phyloP scores from a whole-genome alignment of 202 grass and related monocot species.

The Saccharum hybrid region DNA sequence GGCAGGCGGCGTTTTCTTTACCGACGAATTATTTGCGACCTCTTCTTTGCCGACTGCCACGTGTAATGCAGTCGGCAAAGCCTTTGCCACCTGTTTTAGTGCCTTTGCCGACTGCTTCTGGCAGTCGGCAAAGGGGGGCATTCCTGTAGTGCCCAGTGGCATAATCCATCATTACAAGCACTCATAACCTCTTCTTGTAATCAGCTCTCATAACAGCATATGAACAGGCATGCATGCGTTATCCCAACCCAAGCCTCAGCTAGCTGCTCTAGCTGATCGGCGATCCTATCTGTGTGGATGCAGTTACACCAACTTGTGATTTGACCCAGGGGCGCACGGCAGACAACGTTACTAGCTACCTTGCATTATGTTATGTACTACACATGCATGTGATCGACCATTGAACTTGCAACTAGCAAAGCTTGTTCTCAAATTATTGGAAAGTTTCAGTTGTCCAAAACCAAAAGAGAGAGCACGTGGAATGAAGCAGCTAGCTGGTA shows the following conservation, averaged over 20 bases:
- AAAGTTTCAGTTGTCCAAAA: slow-evolving; percentile 25
- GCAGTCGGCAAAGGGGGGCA: too few species aligned
- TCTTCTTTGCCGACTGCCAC: too few species aligned
- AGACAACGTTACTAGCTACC: background rate
- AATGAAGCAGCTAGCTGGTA: background rate
- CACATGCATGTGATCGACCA: slow-evolving; percentile 4
- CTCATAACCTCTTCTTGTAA: background rate
- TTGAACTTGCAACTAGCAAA: slow-evolving; percentile 18
- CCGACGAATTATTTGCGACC: too few species aligned
- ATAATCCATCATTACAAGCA: slow-evolving; percentile 37
- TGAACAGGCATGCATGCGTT: slow-evolving; percentile 13
- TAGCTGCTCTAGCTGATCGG: background rate
- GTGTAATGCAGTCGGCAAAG: too few species aligned
- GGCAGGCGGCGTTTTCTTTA: too few species aligned
- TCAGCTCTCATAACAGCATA: background rate
- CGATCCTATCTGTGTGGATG: background rate
- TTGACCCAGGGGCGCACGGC: background rate
- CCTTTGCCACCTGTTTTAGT: too few species aligned
- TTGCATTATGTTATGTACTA: background rate
- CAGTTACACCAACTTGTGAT: slow-evolving; percentile 35
- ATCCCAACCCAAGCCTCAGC: background rate
- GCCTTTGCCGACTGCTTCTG: too few species aligned
- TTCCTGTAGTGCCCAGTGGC: too few species aligned
- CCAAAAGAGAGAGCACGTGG: slow-evolving; percentile 10
- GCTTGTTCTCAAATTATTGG: slow-evolving; percentile 18